phyloP scores from a whole-genome alignment of 2,329 filamentous ascomycete genomes.

The Colletotrichum paranaense region DNA sequence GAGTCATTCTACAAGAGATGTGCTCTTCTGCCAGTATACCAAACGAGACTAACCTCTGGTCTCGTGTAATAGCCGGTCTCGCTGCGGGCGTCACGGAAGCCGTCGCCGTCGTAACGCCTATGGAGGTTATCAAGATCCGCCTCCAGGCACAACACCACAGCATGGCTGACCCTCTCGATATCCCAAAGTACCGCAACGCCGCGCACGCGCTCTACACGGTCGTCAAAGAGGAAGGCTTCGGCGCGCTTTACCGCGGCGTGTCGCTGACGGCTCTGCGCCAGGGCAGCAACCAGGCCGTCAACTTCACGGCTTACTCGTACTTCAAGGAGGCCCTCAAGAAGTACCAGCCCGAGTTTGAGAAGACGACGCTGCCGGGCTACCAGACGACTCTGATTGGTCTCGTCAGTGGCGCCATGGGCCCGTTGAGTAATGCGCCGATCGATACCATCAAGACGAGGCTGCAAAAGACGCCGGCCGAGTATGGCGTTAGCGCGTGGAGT shows the following conservation, averaged over 20 bases:
- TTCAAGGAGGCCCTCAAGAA: slow-evolving; percentile 83
- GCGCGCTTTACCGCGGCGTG: slow-evolving; percentile 92
- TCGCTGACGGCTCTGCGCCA: slow-evolving; percentile 93
- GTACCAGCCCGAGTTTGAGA: slow-evolving; percentile 76
- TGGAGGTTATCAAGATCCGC: slow-evolving; percentile 99
- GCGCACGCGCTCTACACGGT: slow-evolving; percentile 88
- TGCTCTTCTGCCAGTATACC: neutral
- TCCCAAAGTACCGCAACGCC: slow-evolving; percentile 97
- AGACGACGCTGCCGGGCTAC: slow-evolving; percentile 79
- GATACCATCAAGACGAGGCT: slow-evolving; percentile 98
- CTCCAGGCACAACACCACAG: slow-evolving; percentile 98
- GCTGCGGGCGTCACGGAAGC: slow-evolving; percentile 96
- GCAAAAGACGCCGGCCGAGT: slow-evolving; percentile 87
- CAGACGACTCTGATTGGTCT: slow-evolving; percentile 94
- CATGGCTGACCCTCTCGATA: slow-evolving; percentile 95
- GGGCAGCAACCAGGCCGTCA: slow-evolving; percentile 97
- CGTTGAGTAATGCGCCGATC: slow-evolving; percentile 95
- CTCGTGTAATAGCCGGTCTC: slow-evolving; percentile 72
- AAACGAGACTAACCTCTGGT: neutral
- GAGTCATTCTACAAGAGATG: slow-evolving; percentile 9
- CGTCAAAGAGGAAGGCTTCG: slow-evolving; percentile 87
- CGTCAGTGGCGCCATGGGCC: slow-evolving; percentile 93
- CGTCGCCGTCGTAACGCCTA: slow-evolving; percentile 94
- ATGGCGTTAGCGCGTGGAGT: slow-evolving; percentile 82
- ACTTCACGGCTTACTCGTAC: slow-evolving; percentile 98